Evolutionary conservation across 148 eudicot species (phyloP), one percentile per base, ranked within the genome.

Genomic region (Fagopyrum homotropicum): DNA sequence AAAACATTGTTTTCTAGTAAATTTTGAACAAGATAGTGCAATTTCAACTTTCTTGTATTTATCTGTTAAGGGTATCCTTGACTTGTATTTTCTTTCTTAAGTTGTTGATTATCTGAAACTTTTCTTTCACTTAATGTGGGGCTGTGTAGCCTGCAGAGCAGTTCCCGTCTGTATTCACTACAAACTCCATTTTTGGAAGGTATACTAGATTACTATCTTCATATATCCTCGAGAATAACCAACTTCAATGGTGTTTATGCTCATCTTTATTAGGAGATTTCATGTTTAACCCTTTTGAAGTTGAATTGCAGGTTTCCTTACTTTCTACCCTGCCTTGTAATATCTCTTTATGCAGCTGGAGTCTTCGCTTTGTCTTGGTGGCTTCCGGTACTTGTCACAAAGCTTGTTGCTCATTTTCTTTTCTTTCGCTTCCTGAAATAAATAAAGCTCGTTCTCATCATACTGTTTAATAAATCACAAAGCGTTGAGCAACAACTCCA

Each of bases 291-390:
- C 44, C 5, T 26, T 45, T 6, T 56, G 76, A 12, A 72, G 6
- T 12, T 55, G 45, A 52, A 16, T 15, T 75, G 77, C 77, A 75
- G 77, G 72, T 75, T 75, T 75, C 77, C 77, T 60, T 75, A 75
- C 77, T 61, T 75, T 69, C 35, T 75, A 40, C 77, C 77, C 47
- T 75, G 77, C 55, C 77, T 75, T 45, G 29, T 75, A 17, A 75
- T 75, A 59, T 75, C 77, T 7, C n/a, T 63, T 35, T 75, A 75
- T 75, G 71, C 77, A n/a, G 72, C 22, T 11, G 77, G 26, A 44
- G 51, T 48, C 44, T 75, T 75, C 46, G 70, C 71, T 61, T 47
- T 75, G 54, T 75, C 71, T 48, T 75, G 77, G 72, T 75, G 77
- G 77, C 70, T 75, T 14, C 70, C 77, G 43, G 77, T 75, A 75